phyloP scores from a whole-genome alignment of 164 flowering plant species.

The Buxus sempervirens region DNA sequence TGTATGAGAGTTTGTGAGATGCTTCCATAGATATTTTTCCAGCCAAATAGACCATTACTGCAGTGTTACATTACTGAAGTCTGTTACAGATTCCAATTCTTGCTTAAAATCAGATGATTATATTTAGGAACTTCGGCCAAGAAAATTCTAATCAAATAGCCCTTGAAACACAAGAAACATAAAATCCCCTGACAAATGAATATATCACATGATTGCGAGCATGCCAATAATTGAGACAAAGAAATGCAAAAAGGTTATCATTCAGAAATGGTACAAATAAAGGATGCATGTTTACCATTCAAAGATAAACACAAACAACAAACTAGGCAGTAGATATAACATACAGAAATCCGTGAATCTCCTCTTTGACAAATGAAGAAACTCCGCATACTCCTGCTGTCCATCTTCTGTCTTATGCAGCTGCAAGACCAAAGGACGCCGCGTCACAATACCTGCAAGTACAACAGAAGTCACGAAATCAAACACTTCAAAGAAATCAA shows the following conservation, averaged over 20 bases:
- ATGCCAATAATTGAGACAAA: no score
- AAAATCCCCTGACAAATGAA: not conserved
- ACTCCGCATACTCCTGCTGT: slow-evolving; percentile 52
- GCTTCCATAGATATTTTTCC: no score
- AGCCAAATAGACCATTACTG: no score
- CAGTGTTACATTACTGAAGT: no score
- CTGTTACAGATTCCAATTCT: no score
- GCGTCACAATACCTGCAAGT: slow-evolving; percentile 66
- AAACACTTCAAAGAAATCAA: not conserved
- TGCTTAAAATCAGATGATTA: no score
- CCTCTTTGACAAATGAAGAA: slow-evolving; percentile 44
- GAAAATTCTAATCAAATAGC: no score
- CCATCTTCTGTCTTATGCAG: slow-evolving; percentile 54
- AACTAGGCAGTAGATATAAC: not conserved
- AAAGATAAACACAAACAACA: not conserved
- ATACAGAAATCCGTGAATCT: slow-evolving; percentile 53
- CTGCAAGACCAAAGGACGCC: slow-evolving; percentile 64
- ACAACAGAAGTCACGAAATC: not conserved
- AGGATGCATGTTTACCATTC: no score
- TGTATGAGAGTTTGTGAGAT: no score
- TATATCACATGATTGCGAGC: not conserved
- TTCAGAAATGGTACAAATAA: not conserved
- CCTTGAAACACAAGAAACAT: not conserved
- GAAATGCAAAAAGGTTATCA: not conserved
- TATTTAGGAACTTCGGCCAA: no score